A percentile compares a stretch with the other conserved stretches of the same genome.
Conservation (phyloP, 306 rosid species). For the Cercis canadensis region DNA sequence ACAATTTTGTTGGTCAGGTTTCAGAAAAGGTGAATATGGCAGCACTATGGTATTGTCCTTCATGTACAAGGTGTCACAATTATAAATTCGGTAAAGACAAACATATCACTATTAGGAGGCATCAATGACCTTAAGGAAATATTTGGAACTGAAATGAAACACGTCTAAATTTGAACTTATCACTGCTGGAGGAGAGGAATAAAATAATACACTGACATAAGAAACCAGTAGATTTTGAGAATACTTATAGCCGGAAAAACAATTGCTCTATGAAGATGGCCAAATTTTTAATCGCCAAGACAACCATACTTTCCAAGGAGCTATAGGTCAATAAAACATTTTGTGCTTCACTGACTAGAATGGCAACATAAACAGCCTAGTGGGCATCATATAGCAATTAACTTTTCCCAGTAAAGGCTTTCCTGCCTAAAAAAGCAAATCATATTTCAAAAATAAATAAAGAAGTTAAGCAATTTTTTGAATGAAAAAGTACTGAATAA, state of each 20-base stretch:
- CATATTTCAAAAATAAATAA: neutral
- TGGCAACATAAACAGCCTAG: neutral
- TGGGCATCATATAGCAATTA: constrained; percentile 16
- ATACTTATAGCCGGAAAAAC: neutral
- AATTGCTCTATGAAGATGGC: neutral
- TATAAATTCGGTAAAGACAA: neutral
- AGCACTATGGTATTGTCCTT: constrained; percentile 10
- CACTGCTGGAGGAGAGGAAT: constrained; percentile 21
- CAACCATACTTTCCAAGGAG: constrained; percentile 24
- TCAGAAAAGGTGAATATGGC: neutral
- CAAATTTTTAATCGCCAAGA: neutral
- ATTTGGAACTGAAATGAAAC: constrained; percentile 11
- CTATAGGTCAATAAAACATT: constrained; percentile 4
- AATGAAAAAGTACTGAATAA: neutral
- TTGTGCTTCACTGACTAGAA: constrained; percentile 16
- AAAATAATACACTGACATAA: neutral
- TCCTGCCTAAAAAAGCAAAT: neutral
- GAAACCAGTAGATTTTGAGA: no score
- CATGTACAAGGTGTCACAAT: constrained; percentile 7
- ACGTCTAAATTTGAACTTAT: constrained; percentile 9
- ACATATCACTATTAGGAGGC: neutral
- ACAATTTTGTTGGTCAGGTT: constrained; percentile 10
- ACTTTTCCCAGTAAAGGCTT: constrained; percentile 2
- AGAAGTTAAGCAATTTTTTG: neutral
- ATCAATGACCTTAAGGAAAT: no score